A percentile compares a stretch with the other conserved stretches of the same genome.
Conservation (phyloP, 169 alveolate genomes). For the Fabrea salina region DNA sequence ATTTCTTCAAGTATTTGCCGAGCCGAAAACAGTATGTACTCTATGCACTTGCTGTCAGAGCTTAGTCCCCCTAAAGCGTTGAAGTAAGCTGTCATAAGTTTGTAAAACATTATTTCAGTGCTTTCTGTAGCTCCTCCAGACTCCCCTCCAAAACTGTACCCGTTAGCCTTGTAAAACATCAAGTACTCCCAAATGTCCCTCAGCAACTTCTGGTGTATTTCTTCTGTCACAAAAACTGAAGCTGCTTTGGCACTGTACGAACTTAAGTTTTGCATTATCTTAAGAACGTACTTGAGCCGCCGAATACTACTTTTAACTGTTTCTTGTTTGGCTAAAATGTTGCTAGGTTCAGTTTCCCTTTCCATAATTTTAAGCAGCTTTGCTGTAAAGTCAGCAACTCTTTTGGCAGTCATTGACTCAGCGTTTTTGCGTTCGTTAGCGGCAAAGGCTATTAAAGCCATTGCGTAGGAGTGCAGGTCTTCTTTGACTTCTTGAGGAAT, state of each 20-base stretch:
- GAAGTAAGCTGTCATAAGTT: constrained; percentile 7
- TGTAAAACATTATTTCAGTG: constrained; percentile 17
- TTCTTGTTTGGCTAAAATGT: constrained; percentile 17
- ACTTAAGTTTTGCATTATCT: constrained; percentile 3
- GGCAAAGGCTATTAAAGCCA: neutral
- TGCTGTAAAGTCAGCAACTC: constrained; percentile 16
- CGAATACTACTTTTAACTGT: neutral
- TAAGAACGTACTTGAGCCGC: constrained; percentile 1
- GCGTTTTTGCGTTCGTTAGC: constrained; percentile 1
- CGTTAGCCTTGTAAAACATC: constrained; percentile 25
- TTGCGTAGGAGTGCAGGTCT: neutral
- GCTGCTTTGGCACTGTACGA: neutral
- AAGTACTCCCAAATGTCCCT: constrained; percentile 24
- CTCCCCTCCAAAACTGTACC: constrained; percentile 8
- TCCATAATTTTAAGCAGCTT: constrained; percentile 26
- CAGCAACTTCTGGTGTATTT: constrained; percentile 20
- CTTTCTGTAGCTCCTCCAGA: neutral
- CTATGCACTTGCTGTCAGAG: neutral
- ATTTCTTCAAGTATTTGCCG: constrained; percentile 11
- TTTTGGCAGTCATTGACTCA: neutral
- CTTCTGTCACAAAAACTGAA: neutral
- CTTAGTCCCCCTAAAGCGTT: constrained; percentile 11
- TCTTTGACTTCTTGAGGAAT: neutral
- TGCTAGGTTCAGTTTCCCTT: constrained; percentile 32
- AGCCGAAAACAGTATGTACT: neutral